Evolutionary conservation across 768 basidiomycete species (phyloP).

Genomic region (Suillus variegatus): DNA sequence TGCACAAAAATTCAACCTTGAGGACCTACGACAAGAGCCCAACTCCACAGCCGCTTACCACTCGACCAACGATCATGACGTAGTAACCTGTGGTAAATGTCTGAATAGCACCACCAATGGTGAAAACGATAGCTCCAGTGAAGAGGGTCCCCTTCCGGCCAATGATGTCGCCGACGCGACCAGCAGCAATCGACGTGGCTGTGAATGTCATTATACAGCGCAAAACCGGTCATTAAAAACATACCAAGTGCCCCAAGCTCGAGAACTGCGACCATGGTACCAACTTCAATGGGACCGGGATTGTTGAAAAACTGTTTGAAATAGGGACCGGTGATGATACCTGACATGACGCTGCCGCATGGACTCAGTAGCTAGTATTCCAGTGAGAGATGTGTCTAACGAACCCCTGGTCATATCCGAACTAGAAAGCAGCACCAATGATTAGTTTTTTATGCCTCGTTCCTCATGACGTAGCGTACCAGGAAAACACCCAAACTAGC

Average conservation of each 20-base stretch:
- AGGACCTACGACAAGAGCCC: constrained; percentile 78
- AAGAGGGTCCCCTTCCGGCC: constrained; percentile 86
- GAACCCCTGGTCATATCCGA: constrained; percentile 88
- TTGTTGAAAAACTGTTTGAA: constrained; percentile 82
- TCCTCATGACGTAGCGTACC: constrained; percentile 44
- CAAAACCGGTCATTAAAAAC: constrained; percentile 23
- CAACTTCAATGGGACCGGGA: constrained; percentile 72
- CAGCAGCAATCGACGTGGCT: constrained; percentile 91
- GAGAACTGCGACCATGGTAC: constrained; percentile 95
- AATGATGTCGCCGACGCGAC: constrained; percentile 82
- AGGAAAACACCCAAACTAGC: constrained; percentile 85
- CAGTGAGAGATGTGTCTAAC: constrained; percentile 12
- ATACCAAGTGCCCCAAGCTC: constrained; percentile 90
- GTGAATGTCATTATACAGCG: constrained; percentile 10
- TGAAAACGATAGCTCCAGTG: constrained; percentile 80
- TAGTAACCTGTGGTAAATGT: constrained; percentile 77
- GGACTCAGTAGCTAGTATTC: constrained; percentile 4
- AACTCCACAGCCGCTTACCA: constrained; percentile 87
- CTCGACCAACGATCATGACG: constrained; percentile 80
- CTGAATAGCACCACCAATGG: constrained; percentile 85
- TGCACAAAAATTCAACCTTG: background rate
- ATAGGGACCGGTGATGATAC: constrained; percentile 86
- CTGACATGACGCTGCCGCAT: constrained; percentile 74
- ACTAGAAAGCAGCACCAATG: constrained; percentile 40
- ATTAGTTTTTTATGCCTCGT: background rate